Conservation (phyloP, 2,329 filamentous ascomycete species). For the Xylariaceae sp. region DNA sequence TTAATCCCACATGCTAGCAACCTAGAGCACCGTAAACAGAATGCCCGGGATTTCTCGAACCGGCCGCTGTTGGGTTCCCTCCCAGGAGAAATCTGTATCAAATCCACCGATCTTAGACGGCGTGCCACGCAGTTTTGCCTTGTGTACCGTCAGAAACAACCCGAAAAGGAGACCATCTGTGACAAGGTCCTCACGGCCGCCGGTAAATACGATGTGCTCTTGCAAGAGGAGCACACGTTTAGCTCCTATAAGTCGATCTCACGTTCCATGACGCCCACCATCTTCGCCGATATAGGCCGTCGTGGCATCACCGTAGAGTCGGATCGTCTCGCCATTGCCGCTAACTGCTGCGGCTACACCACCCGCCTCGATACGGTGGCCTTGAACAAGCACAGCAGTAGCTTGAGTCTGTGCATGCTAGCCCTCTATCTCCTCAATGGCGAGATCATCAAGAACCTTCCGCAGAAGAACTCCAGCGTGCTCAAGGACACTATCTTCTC, state of each 20-base stretch:
- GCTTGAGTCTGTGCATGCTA: conserved; percentile 28
- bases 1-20: conserved; percentile 26
- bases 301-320: conserved; percentile 26
- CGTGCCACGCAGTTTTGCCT: conserved; percentile 28
- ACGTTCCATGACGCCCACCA: conserved; percentile 29
- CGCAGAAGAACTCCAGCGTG: conserved; percentile 15
- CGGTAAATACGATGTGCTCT: conserved; percentile 29
- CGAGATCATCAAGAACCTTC: conserved; percentile 30
- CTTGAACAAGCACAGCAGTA: conserved; percentile 21
- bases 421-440: conserved; percentile 29
- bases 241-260: conserved; percentile 17
- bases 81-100: conserved; percentile 27
- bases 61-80: conserved; percentile 22
- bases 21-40: conserved; percentile 25
- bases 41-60: conserved; percentile 10
- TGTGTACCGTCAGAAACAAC: conserved; percentile 19
- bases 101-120: conserved; percentile 25
- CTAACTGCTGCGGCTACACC: conserved; percentile 28
- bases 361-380: conserved; percentile 25
- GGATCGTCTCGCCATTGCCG: conserved; percentile 29
- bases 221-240: conserved; percentile 19
- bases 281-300: conserved; percentile 26
- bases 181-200: conserved; percentile 25
- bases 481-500: conserved; percentile 24
- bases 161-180: conserved; percentile 21